Conservation (phyloP, 768 basidiomycete species). For the Pleurotus eryngii region DNA sequence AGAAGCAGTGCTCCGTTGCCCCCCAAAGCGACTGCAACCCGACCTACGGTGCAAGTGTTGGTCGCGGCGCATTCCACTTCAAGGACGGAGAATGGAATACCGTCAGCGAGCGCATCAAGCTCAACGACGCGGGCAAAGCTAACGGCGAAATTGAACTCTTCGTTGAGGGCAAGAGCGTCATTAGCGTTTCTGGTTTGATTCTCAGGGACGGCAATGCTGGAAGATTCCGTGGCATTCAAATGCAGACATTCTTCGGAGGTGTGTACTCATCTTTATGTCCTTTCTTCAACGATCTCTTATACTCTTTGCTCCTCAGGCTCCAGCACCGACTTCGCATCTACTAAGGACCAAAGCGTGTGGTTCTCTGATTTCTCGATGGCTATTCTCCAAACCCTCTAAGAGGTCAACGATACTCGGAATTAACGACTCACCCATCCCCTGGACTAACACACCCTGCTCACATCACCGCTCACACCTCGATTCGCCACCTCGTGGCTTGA, state of each 20-base stretch:
- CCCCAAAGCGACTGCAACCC: conserved; percentile 56
- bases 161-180: conserved; percentile 60
- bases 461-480: not conserved
- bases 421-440: not conserved
- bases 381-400: conserved; percentile 45
- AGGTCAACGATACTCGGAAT: conserved; percentile 3
- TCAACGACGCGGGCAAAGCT: conserved; percentile 66
- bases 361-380: conserved; percentile 72
- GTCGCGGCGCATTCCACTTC: conserved; percentile 67
- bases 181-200: conserved; percentile 53
- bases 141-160: conserved; percentile 75
- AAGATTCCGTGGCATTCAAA: conserved; percentile 62
- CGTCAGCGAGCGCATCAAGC: conserved; percentile 65
- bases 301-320: conserved; percentile 25
- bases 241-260: conserved; percentile 83
- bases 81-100: conserved; percentile 62
- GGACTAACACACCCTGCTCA: not conserved
- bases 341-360: conserved; percentile 57
- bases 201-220: conserved; percentile 46
- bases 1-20: conserved; percentile 44
- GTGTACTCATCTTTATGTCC: conserved; percentile 13
- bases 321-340: conserved; percentile 48
- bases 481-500: not conserved
- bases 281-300: conserved; percentile 10
- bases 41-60: conserved; percentile 64